Base-by-base conservation (phyloP, 2,329 filamentous ascomycete species). In the Alternaria sp. region DNA sequence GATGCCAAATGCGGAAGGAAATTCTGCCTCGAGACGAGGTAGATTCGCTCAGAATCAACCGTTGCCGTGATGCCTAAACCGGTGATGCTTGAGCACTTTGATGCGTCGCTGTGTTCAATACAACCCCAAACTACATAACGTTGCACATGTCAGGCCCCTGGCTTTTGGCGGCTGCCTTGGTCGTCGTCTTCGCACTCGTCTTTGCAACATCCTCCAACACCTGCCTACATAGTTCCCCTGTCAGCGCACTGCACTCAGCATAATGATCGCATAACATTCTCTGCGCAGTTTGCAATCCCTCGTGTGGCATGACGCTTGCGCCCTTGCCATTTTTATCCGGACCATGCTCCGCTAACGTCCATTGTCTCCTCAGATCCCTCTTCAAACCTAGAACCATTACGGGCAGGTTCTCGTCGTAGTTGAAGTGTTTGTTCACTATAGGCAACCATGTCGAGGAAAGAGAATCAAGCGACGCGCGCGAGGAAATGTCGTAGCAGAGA, bases 221-320 rank as follows among this genome's bases (percentile, higher is more conserved):
- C 72, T 88, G 82, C 31, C 78, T 77, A 63, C 86, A 83, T 37
- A 88, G 74, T 74, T 88, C 84, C 3, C 86, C 86, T 5, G 86
- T 88, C 37, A 84, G 36, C 39, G 86, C 85, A 60, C 84, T 87
- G 63, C 86, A 88, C 69, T 88, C 86, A 3, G 85, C 86, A 73
- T 88, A 88, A 34, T 81, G 78, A 77, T 88, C 86, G 71, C 83
- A 86, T 24, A 85, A 78, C 76, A 88, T 83, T 65, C 85, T 83
- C 65, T 86, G 85, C 14, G 86, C 85, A 6, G 85, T 64, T 13
- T 74, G 71, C 6, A 83, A 45, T 2, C 76, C 82, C 63, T 83
- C 81, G 44, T 85, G 73, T 69, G 83, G 78, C 82, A 86, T 76
- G 62, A 85, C 81, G 80, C 66, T 71, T 63, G 65, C 67, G 44